These are phyloP conservation scores for Entomortierella chlamydospora DNA, from an alignment of 192 early-diverging fungal species.

Conservation along the genomic window DNA sequence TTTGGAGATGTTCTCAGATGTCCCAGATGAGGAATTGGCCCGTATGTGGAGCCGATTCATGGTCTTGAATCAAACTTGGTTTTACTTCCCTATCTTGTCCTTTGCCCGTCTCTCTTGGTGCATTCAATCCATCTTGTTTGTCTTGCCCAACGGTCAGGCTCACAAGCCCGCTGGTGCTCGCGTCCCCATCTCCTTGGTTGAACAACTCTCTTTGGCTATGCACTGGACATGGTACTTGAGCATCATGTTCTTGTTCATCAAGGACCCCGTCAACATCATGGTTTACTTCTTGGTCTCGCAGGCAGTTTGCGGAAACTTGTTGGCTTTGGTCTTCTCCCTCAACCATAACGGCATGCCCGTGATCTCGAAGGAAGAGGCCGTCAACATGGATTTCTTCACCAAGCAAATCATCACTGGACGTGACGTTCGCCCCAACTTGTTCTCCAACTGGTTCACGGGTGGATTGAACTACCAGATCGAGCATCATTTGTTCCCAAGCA, in stretches of 20 bases:
- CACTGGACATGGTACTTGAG: slow-evolving; percentile 80
- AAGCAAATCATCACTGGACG: slow-evolving; percentile 84
- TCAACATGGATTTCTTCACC: slow-evolving; percentile 79
- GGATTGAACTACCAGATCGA: slow-evolving; percentile 90
- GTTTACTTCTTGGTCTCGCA: slow-evolving; percentile 75
- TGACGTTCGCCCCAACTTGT: slow-evolving; percentile 68
- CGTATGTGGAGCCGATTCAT: slow-evolving; percentile 73
- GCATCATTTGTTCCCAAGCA: slow-evolving; percentile 87
- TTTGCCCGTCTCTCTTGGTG: slow-evolving; percentile 86
- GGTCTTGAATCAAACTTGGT: slow-evolving; percentile 68
- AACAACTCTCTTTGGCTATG: slow-evolving; percentile 65
- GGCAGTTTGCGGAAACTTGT: slow-evolving; percentile 73
- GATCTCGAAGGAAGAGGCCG: slow-evolving; percentile 70
- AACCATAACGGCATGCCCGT: slow-evolving; percentile 93
- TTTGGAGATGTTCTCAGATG: slow-evolving; percentile 59
- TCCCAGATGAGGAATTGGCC: slow-evolving; percentile 59
- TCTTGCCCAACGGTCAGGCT: slow-evolving; percentile 57
- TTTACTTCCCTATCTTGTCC: slow-evolving; percentile 79
- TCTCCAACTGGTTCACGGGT: slow-evolving; percentile 86
- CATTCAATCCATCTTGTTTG: slow-evolving; percentile 69
- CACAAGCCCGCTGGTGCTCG: slow-evolving; percentile 58
- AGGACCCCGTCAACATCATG: slow-evolving; percentile 46
- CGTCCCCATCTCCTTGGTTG: slow-evolving; percentile 58
- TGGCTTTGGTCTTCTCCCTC: slow-evolving; percentile 81
- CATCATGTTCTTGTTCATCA: slow-evolving; percentile 63